Evolutionary conservation across 2,329 filamentous ascomycete genomes (phyloP), one percentile per base, ranked within the genome.

Genomic region (Pestalotiopsis sp.): DNA sequence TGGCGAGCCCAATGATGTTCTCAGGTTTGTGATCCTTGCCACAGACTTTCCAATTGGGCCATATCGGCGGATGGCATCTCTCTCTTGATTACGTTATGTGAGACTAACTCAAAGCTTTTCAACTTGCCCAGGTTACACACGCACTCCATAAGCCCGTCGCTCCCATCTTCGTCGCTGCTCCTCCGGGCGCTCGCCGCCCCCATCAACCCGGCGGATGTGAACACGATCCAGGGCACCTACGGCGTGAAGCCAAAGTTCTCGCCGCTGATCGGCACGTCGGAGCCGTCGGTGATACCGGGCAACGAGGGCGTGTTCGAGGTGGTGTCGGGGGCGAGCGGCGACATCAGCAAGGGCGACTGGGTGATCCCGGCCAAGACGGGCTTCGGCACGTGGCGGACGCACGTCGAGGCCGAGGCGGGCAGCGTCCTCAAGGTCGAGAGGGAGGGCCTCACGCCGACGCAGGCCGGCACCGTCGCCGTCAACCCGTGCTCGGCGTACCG

Each of bases 171-270:
- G 62, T 82, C 86, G 61, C 82, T 97, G 73, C 94, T 95, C 67
- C 85, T 99, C 69, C 93, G 94, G 79, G 91, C 96, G 75, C 93
- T 99, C 75, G 93, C 95, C 39, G 90, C 94, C 1, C 94, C 96
- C 68, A 93, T 99, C 80, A 99, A 99, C 83, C 96, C 96, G 27
- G 95, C 96, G 76, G 96, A 99, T 82, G 93, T 99, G 81, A 99
- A 99, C 85, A 95, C 95, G 76, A 93, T 99, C 76, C 96, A 99
- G 84, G 96, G 96, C 72, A 94, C 95, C 3, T 99, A 99, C 83
- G 95, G 95, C 70, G 90, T 90, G 60, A 94, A 94, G 78, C 94
- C 95, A 0, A 84, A 87, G 59, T 95, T 97, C 81, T 91, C 89
- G 20, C 91, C 90, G 5, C 81, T 89, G 1, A 89, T 99, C 67